These are phyloP conservation scores for Rhododendron vialii DNA, from an alignment of 148 eudicot genomes.

Conservation along the genomic window DNA sequence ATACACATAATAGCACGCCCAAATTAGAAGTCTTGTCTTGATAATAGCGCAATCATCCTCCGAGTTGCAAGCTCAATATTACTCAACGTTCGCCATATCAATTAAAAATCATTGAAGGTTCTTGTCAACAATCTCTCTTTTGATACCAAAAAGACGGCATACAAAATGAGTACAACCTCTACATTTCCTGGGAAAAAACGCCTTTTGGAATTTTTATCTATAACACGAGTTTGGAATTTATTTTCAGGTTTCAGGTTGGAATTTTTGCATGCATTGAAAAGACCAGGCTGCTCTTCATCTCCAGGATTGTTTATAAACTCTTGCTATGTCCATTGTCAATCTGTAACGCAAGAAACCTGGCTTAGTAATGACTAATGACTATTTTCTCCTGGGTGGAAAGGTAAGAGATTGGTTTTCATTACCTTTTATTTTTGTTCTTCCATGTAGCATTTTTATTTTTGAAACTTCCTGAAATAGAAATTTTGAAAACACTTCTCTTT, in stretches of 20 bases:
- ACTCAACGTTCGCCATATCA: slow-evolving; percentile 62
- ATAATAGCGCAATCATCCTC: too few relatives aligned
- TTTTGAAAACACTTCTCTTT: not conserved
- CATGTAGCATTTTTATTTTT: not conserved
- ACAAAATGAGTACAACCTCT: too few relatives aligned
- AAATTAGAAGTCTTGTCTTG: too few relatives aligned
- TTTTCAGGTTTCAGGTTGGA: slow-evolving; percentile 49
- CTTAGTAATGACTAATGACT: slow-evolving; percentile 35
- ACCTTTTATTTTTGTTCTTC: not conserved
- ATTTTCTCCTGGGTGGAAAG: slow-evolving; percentile 41
- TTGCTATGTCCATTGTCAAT: slow-evolving; percentile 80
- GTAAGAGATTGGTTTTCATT: slow-evolving; percentile 17
- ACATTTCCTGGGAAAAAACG: not conserved
- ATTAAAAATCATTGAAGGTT: slow-evolving; percentile 71
- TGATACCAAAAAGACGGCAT: not conserved
- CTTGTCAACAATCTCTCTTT: slow-evolving; percentile 10
- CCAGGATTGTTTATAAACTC: slow-evolving; percentile 68
- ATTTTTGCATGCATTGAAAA: slow-evolving; percentile 44
- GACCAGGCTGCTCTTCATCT: slow-evolving; percentile 36
- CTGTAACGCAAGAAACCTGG: slow-evolving; percentile 72
- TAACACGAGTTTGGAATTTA: not conserved
- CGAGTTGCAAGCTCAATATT: slow-evolving; percentile 59
- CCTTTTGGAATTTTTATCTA: not conserved
- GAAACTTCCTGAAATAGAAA: not conserved
- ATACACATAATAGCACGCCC: too few relatives aligned